Base-by-base conservation (phyloP, 2,329 filamentous ascomycete genomes). In the Microthyrium microscopicum region DNA sequence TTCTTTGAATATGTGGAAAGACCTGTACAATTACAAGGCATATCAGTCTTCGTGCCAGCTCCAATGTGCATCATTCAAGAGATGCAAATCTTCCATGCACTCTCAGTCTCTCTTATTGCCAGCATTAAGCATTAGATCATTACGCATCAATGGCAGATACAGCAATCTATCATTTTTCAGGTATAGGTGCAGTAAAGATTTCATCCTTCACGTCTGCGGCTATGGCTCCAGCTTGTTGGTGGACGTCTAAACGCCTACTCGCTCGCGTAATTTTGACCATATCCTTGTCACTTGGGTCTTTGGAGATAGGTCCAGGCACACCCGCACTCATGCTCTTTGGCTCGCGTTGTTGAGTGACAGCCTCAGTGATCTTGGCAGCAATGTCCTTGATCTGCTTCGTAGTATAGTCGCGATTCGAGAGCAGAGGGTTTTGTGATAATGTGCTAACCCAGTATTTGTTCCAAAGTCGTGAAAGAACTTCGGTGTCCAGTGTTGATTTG, bases 391-490 rank as follows among this genome's bases (percentile, higher is more conserved):
- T 89, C 56, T 94, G 85, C 55, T 85, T 89, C 47, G 78, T 92
- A 33, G 77, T 78, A 51, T 85, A 98, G 45, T 94, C 87, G 41
- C 85, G 79, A 50, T 93, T 95, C 36, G 82, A 84, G 46, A 92
- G 76, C 4, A 94, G 68, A 16, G 87, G 85, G 45, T 75, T 89
- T 46, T 92, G 82, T 20, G 83, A 91, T 15, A 98, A 69, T 5
- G 89, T 98, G 49, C 91, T 81, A 21, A 94, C 85, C 89, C 84
- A 93, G 64, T 98, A 98, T 57, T 95, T 95, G 62, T 94, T 93
- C 89, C 89, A 95, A 20, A 98, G 64, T 33, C 83, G 68, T 48
- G 91, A 82, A 4, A 98, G 65, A 17, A 98, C 66, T 46, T 84
- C 78, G 2, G 75, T 69, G 56, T 98, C 89, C 19, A 98, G 74